Conservation (phyloP, 78 protist genomes). For the Dictyostelium purpureum region DNA sequence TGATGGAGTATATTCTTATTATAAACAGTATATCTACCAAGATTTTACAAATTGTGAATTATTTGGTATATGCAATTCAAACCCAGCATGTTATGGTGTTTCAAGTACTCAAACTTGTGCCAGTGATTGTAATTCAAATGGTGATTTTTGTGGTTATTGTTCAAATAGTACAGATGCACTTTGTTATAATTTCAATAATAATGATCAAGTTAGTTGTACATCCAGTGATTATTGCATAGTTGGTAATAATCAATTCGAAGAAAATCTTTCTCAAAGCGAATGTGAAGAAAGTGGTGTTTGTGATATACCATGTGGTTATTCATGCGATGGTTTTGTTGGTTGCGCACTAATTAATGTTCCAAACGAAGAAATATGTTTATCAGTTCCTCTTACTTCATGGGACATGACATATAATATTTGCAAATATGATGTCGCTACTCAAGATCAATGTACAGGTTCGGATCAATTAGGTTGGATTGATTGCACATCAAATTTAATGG, state of each 20-base stretch:
- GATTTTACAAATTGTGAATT: neutral
- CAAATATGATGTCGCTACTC: too few relatives aligned
- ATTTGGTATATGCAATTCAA: neutral
- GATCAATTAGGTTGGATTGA: neutral
- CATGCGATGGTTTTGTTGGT: neutral
- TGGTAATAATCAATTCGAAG: neutral
- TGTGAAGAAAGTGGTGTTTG: neutral
- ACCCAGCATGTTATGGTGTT: neutral
- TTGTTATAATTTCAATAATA: neutral
- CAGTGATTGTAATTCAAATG: neutral
- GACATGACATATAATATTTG: neutral
- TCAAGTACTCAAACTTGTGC: neutral
- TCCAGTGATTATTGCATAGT: neutral
- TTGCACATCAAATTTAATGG: neutral
- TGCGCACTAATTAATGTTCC: neutral
- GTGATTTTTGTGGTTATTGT: constrained; percentile 7
- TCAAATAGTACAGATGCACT: neutral
- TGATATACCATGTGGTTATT: neutral
- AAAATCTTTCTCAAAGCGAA: neutral
- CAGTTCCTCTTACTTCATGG: neutral
- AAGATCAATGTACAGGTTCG: neutral
- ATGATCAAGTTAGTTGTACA: neutral
- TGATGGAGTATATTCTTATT: neutral
- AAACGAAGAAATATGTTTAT: neutral
- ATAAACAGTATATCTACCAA: too few relatives aligned